These are phyloP conservation scores for Coniochaeta pulveracea DNA, from an alignment of 2,329 filamentous ascomycete genomes.

Conservation along the genomic window DNA sequence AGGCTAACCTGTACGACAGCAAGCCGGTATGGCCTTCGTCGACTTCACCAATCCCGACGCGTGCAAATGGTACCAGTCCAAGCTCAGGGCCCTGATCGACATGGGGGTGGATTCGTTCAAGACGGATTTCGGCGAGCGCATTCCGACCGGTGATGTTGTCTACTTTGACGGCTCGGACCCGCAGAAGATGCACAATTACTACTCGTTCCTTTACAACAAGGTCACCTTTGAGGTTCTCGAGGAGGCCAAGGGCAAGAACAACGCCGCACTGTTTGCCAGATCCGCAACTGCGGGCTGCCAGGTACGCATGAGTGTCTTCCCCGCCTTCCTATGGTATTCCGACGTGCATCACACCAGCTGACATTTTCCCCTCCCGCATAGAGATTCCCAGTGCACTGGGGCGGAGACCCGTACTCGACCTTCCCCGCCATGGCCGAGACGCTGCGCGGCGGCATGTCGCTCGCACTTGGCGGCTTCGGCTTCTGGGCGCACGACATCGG, in stretches of 20 bases:
- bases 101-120: slow-evolving; percentile 63
- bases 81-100: slow-evolving; percentile 53
- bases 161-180: slow-evolving; percentile 54
- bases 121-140: slow-evolving; percentile 66
- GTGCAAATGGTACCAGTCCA: slow-evolving; percentile 49
- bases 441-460: slow-evolving; percentile 16
- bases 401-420: slow-evolving; percentile 64
- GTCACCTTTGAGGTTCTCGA: slow-evolving; percentile 56
- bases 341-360: neutral
- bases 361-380: slow-evolving; percentile 44
- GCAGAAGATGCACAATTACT: slow-evolving; percentile 65
- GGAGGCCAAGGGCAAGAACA: slow-evolving; percentile 33
- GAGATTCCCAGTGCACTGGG: slow-evolving; percentile 60
- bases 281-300: slow-evolving; percentile 49
- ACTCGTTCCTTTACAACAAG: slow-evolving; percentile 63
- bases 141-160: slow-evolving; percentile 52
- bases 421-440: slow-evolving; percentile 62
- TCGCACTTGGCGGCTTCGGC: slow-evolving; percentile 16
- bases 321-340: neutral
- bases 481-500: slow-evolving; percentile 20
- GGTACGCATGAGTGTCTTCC: neutral
- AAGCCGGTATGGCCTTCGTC: slow-evolving; percentile 63
- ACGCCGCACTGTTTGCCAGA: slow-evolving; percentile 56
- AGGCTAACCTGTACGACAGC: slow-evolving; percentile 23
- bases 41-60: slow-evolving; percentile 66